Evolutionary conservation across 2,329 filamentous ascomycete species (phyloP).

Genomic region (Diaporthe nobilis): DNA sequence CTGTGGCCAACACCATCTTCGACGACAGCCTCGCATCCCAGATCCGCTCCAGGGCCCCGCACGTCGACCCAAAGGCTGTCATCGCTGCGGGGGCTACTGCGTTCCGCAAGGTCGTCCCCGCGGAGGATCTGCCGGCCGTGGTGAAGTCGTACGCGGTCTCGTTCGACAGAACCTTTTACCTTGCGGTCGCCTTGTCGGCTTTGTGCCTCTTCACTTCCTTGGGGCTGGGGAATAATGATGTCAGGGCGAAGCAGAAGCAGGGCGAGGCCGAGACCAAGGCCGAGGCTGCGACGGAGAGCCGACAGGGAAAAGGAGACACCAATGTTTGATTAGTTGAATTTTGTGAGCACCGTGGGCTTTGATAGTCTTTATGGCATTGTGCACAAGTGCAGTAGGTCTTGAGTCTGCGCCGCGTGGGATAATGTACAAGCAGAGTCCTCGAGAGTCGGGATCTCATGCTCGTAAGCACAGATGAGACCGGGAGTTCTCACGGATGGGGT

Average conservation of each 20-base stretch:
- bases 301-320: background rate
- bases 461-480: background rate
- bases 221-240: conserved; percentile 62
- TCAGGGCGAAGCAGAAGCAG: conserved; percentile 49
- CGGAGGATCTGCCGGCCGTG: conserved; percentile 51
- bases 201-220: conserved; percentile 53
- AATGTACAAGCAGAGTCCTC: no score
- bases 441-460: background rate
- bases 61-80: conserved; percentile 48
- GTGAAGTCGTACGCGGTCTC: conserved; percentile 55
- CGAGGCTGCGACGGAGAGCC: background rate
- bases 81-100: conserved; percentile 55
- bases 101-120: conserved; percentile 52
- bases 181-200: conserved; percentile 52
- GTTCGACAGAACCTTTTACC: conserved; percentile 56
- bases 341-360: background rate
- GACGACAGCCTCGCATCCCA: conserved; percentile 45
- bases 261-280: background rate
- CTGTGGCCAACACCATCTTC: conserved; percentile 48
- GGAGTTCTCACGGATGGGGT: background rate
- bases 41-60: conserved; percentile 47
- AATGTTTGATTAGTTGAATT: background rate
- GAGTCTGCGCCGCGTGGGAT: background rate
- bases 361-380: no score
- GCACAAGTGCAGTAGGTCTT: background rate